Evolutionary conservation across 176 grass and related monocot genomes (phyloP).

Genomic region (Paspalum notatum): DNA sequence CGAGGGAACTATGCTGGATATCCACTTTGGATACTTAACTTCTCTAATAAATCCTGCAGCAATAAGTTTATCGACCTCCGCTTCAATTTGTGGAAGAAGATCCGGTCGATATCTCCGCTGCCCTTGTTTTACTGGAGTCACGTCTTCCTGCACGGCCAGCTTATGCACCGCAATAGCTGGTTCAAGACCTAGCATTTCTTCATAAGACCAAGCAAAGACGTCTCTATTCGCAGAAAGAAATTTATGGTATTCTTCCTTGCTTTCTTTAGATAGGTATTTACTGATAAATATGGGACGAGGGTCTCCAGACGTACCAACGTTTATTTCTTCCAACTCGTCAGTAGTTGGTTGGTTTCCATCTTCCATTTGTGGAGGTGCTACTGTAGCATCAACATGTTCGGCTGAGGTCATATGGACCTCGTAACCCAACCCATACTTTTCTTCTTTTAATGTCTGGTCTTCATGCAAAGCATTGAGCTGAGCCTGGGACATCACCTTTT

Average conservation of each 20-base stretch:
- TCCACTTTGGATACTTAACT: background rate
- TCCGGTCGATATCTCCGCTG: background rate
- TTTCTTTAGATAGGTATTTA: background rate
- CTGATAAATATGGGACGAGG: background rate
- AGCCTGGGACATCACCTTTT: background rate
- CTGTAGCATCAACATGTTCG: background rate
- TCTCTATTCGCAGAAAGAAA: background rate
- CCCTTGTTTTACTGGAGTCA: background rate
- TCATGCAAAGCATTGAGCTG: background rate
- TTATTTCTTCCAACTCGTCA: background rate
- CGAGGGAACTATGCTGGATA: background rate
- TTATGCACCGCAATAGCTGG: background rate
- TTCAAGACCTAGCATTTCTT: conserved; percentile 5
- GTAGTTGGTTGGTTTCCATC: conserved; percentile 4
- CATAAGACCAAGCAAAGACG: background rate
- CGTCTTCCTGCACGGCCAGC: background rate
- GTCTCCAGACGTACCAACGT: background rate
- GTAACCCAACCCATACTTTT: background rate
- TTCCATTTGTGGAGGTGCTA: background rate
- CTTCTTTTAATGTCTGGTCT: background rate
- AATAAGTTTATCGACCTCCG: no score
- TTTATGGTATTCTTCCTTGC: background rate
- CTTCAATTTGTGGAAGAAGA: no score
- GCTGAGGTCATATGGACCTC: background rate
- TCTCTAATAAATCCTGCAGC: background rate